Evolutionary conservation across 441 rosid genomes (phyloP).

Genomic region (Omphalea diandra): DNA sequence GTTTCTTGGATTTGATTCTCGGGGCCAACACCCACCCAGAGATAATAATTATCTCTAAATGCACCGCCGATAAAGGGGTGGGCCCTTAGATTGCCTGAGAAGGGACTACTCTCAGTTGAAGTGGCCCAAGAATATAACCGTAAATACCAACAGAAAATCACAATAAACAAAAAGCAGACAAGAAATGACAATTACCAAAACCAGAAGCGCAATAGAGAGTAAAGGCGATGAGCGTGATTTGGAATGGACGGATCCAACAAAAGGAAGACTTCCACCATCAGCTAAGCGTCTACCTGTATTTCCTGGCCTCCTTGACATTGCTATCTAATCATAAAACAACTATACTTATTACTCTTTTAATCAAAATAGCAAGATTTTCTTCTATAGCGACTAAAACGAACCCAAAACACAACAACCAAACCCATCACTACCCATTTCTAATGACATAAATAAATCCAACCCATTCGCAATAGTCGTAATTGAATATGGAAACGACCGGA

Average conservation of each 20-base stretch:
- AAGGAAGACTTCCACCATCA: slow-evolving; percentile 52
- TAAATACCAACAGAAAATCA: too few relatives aligned
- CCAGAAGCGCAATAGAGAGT: slow-evolving; percentile 48
- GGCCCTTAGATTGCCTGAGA: too few relatives aligned
- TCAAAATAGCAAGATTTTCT: background rate
- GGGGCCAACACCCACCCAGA: background rate
- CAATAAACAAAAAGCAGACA: background rate
- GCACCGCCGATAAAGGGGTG: too few relatives aligned
- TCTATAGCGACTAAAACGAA: background rate
- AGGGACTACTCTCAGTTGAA: too few relatives aligned
- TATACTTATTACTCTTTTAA: background rate
- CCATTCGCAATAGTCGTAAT: background rate
- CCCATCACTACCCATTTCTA: background rate
- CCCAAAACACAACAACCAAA: background rate
- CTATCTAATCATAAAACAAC: slow-evolving; percentile 6
- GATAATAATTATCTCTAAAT: too few relatives aligned
- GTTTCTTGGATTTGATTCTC: too few relatives aligned
- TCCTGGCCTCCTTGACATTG: slow-evolving; percentile 66
- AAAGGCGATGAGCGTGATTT: slow-evolving; percentile 57
- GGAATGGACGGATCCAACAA: slow-evolving; percentile 42
- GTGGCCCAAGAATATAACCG: too few relatives aligned
- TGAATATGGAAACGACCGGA: background rate
- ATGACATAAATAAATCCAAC: background rate
- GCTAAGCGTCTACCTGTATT: slow-evolving; percentile 50
- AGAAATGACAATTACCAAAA: slow-evolving; percentile 37